Evolutionary conservation across 371 early-diverging fungal species (phyloP).

Genomic region (Encephalitozoon intestinalis): DNA sequence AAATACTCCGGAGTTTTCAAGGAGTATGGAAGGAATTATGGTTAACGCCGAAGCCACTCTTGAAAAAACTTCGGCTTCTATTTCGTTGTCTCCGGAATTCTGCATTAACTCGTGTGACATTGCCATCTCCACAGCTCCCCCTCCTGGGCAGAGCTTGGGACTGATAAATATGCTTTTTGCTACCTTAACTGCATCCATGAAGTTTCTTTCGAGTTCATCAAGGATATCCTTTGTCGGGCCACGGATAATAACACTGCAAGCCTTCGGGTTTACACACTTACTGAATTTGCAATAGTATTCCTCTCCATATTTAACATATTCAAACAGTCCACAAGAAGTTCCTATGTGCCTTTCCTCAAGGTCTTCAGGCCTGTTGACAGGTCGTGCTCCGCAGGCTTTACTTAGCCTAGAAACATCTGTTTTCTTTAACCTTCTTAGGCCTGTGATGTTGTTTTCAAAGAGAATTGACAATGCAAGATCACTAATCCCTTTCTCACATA

Average conservation of each 20-base stretch:
- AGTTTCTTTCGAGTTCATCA: conserved; percentile 95
- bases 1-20: conserved; percentile 80
- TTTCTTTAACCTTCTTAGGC: conserved; percentile 92
- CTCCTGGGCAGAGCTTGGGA: conserved; percentile 85
- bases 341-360: conserved; percentile 86
- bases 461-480: conserved; percentile 54
- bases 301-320: conserved; percentile 91
- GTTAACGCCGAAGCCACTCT: conserved; percentile 81
- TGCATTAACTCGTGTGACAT: conserved; percentile 58
- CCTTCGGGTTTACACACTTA: conserved; percentile 87
- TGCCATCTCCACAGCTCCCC: conserved; percentile 99
- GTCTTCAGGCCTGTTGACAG: conserved; percentile 90
- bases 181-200: conserved; percentile 95
- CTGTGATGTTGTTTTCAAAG: conserved; percentile 73
- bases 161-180: conserved; percentile 91
- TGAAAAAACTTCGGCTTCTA: conserved; percentile 49
- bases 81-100: background rate
- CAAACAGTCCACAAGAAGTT: conserved; percentile 80
- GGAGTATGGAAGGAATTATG: conserved; percentile 89
- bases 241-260: conserved; percentile 90
- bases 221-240: conserved; percentile 95
- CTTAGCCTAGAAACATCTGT: conserved; percentile 95
- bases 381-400: conserved; percentile 89
- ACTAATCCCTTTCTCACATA: conserved; percentile 95
- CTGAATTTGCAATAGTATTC: conserved; percentile 73